Percentiles rank a stretch among this genome's conserved stretches.
Conservation (phyloP, 139 green algal genomes). For the Ettlia oleoabundans region DNA sequence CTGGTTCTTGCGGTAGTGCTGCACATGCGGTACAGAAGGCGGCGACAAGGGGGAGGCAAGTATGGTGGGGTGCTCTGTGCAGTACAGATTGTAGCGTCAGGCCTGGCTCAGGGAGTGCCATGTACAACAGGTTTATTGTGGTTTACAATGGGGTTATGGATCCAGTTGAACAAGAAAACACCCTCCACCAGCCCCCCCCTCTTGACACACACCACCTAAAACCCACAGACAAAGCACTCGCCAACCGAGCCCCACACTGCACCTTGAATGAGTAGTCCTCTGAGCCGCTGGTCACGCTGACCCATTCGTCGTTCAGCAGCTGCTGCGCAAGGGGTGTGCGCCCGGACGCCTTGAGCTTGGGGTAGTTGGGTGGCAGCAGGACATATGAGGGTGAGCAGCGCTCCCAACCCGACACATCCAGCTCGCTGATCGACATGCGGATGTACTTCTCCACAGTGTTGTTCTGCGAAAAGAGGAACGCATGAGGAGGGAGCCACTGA, state of each 20-base stretch:
- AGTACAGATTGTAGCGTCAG: too few relatives aligned
- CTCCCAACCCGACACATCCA: constrained; percentile 77
- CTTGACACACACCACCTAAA: too few relatives aligned
- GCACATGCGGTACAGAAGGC: constrained; percentile 7
- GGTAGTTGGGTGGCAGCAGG: constrained; percentile 86
- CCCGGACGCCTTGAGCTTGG: constrained; percentile 57
- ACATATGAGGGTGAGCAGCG: constrained; percentile 80
- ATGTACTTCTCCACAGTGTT: constrained; percentile 80
- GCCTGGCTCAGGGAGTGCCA: too few relatives aligned
- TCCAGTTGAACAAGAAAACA: too few relatives aligned
- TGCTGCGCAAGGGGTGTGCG: constrained; percentile 55
- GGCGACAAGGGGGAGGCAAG: too few relatives aligned
- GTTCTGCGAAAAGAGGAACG: constrained; percentile 16
- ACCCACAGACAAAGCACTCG: too few relatives aligned
- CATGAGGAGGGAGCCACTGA: too few relatives aligned
- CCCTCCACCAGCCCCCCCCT: too few relatives aligned
- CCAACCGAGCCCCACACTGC: not conserved
- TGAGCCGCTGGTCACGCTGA: constrained; percentile 94
- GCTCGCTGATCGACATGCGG: constrained; percentile 90
- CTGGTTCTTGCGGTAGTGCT: constrained; percentile 99
- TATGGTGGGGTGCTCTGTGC: too few relatives aligned
- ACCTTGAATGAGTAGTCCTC: constrained; percentile 93
- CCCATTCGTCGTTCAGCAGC: constrained; percentile 92
- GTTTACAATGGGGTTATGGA: too few relatives aligned
- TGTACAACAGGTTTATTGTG: too few relatives aligned